Evolutionary conservation across 768 basidiomycete genomes (phyloP), one percentile per base, ranked within the genome.

Genomic region (Suillus ampliporus): DNA sequence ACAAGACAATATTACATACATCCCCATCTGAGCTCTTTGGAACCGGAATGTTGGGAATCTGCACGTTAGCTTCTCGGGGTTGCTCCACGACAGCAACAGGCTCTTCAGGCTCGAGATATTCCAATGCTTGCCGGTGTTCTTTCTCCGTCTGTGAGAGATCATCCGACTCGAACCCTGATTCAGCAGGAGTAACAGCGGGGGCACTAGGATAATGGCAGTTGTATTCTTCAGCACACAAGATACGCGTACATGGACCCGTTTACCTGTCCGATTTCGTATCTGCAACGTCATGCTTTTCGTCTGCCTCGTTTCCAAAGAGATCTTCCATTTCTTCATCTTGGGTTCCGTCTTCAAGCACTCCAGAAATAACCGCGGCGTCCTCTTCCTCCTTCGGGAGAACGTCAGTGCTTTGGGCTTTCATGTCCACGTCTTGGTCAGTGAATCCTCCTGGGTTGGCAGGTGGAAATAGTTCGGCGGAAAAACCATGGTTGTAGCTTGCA

Each of bases 41-140:
- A 26, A 90, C 84, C 13, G 92, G 92, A 26, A 95, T 83, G 71
- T 97, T 96, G n/a, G 94, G 95, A 67, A 97, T 88, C 35, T 85
- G 81, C 50, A 94, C 86, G 57, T 89, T 79, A 17, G 90, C 91
- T 68, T 92, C 90, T 28, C 78, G 74, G 61, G 84, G 80, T 54
- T 86, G 82, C 62, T 83, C 84, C 1, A 85, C 75, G 9, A 86
- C 78, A 61, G 85, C 84, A 35, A 78, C 81, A 5, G 87, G 84
- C 64, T 84, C 83, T 13, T 92, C 90, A 34, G 92, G 90, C 73
- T 94, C 93, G 68, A 83, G 85, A 72, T 95, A 95, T 75, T 95
- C 93, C 66, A 95, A 73, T 2, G 86, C 87, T 68, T 86, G 86
- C 66, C 93, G 81, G 46, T 71, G 82, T 44, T 78, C 77, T 46